Evolutionary conservation across 371 early-diverging fungal genomes (phyloP).

Genomic region (Mucor indicus): DNA sequence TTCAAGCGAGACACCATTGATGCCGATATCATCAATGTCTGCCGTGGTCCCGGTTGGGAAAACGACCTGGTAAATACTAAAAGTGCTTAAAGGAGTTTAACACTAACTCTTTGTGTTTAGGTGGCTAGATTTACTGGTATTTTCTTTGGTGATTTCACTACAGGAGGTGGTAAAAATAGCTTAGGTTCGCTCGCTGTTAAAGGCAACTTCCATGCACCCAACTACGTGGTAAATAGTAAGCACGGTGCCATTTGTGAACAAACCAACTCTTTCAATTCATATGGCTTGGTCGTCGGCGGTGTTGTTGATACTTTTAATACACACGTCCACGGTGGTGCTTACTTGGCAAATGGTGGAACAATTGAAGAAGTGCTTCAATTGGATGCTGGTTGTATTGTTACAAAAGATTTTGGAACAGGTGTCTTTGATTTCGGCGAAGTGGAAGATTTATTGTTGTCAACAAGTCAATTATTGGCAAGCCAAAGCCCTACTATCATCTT

Average conservation of each 20-base stretch:
- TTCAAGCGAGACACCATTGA: too few relatives aligned
- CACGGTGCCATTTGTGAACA: background rate
- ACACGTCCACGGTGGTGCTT: slow-evolving; percentile 12
- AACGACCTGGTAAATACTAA: too few relatives aligned
- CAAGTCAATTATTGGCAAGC: background rate
- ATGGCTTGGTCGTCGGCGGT: slow-evolving; percentile 12
- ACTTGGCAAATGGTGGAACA: background rate
- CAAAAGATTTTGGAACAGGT: background rate
- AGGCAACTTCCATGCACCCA: slow-evolving; percentile 2
- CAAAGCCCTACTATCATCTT: background rate
- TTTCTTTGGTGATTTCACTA: slow-evolving; percentile 17
- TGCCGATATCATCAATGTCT: too few relatives aligned
- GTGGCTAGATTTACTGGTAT: slow-evolving; percentile 4
- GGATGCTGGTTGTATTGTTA: background rate
- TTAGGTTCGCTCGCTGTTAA: slow-evolving; percentile 10
- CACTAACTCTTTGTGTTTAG: background rate
- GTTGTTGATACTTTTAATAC: background rate
- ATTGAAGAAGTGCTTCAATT: background rate
- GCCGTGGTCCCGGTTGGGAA: too few relatives aligned
- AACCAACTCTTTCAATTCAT: background rate
- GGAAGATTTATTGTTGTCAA: background rate
- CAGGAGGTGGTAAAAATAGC: background rate
- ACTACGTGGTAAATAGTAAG: slow-evolving; percentile 6
- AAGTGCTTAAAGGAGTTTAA: too few relatives aligned
- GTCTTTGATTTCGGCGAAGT: background rate